phyloP scores from a whole-genome alignment of 305 asterid species.

The Solanum hybrid region DNA sequence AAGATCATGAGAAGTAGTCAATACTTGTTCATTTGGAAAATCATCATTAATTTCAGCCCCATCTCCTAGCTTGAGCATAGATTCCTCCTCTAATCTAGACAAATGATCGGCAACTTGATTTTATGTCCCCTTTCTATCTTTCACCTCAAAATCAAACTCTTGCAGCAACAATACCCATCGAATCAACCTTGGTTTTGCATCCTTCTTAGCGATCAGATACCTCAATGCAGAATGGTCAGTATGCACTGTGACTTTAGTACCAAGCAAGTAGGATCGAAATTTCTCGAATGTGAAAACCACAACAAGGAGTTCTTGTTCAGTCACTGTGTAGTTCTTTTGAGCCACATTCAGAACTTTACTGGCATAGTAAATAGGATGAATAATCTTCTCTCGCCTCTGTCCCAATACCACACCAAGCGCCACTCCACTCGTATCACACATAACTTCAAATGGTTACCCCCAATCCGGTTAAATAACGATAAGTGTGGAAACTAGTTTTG shows the following conservation, averaged over 20 bases:
- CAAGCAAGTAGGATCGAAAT: not conserved
- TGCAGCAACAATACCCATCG: not conserved
- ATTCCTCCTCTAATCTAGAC: not conserved
- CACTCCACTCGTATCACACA: not conserved
- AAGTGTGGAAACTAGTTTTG: not conserved
- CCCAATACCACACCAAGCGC: not conserved
- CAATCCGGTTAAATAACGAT: not conserved
- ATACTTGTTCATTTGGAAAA: not conserved
- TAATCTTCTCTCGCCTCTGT: not conserved
- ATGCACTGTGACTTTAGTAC: not conserved
- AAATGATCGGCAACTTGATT: not conserved
- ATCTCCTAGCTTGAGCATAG: not conserved
- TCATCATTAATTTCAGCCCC: not conserved
- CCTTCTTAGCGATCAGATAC: not conserved
- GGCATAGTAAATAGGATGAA: not conserved
- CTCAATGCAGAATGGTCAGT: not conserved
- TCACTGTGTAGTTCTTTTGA: not conserved
- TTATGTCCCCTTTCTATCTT: not conserved
- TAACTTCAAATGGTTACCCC: not conserved
- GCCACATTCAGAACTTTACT: not conserved
- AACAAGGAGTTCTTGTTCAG: not conserved
- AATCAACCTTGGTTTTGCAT: not conserved
- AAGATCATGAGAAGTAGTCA: not conserved
- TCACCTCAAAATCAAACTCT: not conserved
- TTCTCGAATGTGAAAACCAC: not conserved